These are phyloP conservation scores for Diplocarpon mali DNA, from an alignment of 2,329 filamentous ascomycete species.

Conservation along the genomic window DNA sequence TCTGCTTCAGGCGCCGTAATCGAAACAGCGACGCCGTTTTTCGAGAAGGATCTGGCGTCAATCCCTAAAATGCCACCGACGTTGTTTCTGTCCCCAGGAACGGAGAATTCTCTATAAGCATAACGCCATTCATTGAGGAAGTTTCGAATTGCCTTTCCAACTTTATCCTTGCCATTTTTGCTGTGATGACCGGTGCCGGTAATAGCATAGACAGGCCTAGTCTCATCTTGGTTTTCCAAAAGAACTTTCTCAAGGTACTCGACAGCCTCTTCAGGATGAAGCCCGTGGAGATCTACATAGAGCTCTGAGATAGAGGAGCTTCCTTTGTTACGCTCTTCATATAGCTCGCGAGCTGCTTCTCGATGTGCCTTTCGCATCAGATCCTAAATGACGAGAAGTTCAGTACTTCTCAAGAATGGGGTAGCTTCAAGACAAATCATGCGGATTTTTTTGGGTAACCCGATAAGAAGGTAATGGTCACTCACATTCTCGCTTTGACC, in stretches of 20 bases:
- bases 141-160: conserved; percentile 81
- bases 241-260: conserved; percentile 86
- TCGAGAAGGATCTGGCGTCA: conserved; percentile 48
- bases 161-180: conserved; percentile 98
- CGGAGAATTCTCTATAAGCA: conserved; percentile 89
- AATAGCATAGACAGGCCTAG: conserved; percentile 81
- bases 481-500: conserved; percentile 92
- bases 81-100: conserved; percentile 79
- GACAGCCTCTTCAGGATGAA: conserved; percentile 96
- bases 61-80: conserved; percentile 68
- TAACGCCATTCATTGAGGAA: conserved; percentile 96
- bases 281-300: conserved; percentile 92
- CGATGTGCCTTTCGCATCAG: conserved; percentile 89
- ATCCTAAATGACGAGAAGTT: not conserved
- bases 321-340: conserved; percentile 83
- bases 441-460: not conserved
- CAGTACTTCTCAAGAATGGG: too few relatives aligned
- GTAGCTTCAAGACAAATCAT: not conserved
- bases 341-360: conserved; percentile 82
- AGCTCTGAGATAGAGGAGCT: conserved; percentile 52
- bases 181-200: conserved; percentile 95
- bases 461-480: not conserved
- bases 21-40: conserved; percentile 30
- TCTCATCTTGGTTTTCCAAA: conserved; percentile 64
- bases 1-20: conserved; percentile 21